Percentiles rank a stretch among this genome's conserved stretches.
These are phyloP conservation scores for Plenodomus biglobosus DNA, from an alignment of 2,329 filamentous ascomycete species.

Conservation along the genomic window DNA sequence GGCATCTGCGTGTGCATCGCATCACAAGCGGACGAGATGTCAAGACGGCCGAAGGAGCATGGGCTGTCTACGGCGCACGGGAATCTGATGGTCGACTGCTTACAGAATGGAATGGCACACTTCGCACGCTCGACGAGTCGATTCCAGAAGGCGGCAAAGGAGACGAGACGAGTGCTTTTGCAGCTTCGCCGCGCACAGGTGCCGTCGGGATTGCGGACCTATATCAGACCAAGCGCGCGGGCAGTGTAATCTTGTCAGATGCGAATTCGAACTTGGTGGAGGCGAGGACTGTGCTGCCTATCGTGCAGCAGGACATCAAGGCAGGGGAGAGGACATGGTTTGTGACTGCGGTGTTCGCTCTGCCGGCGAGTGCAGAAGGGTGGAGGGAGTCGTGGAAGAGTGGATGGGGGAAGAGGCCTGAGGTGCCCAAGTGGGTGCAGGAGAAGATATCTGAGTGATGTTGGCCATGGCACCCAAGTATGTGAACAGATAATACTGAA, in stretches of 20 bases:
- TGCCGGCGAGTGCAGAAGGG: slow-evolving; percentile 60
- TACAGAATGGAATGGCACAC: slow-evolving; percentile 29
- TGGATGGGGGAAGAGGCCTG: slow-evolving; percentile 61
- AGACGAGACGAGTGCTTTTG: slow-evolving; percentile 43
- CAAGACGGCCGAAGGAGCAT: slow-evolving; percentile 72
- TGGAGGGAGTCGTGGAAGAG: slow-evolving; percentile 46
- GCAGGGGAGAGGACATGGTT: slow-evolving; percentile 65
- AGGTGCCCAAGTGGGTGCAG: slow-evolving; percentile 62
- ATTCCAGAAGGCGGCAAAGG: slow-evolving; percentile 45
- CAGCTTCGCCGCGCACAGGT: slow-evolving; percentile 53
- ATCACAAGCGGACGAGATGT: slow-evolving; percentile 63
- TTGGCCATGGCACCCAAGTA: background rate
- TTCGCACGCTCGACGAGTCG: slow-evolving; percentile 36
- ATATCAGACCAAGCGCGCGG: slow-evolving; percentile 49
- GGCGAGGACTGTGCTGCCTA: slow-evolving; percentile 70
- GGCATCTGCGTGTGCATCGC: slow-evolving; percentile 68
- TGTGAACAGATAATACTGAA: background rate
- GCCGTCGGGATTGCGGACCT: slow-evolving; percentile 56
- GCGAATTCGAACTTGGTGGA: slow-evolving; percentile 78
- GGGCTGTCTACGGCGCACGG: slow-evolving; percentile 66
- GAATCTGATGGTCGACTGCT: slow-evolving; percentile 61
- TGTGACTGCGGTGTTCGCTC: slow-evolving; percentile 69
- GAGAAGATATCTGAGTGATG: slow-evolving; percentile 50
- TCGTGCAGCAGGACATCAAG: slow-evolving; percentile 63
- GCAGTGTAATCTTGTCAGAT: slow-evolving; percentile 72